These are phyloP conservation scores for Russula sp. DNA, from an alignment of 768 basidiomycete species.

Conservation along the genomic window DNA sequence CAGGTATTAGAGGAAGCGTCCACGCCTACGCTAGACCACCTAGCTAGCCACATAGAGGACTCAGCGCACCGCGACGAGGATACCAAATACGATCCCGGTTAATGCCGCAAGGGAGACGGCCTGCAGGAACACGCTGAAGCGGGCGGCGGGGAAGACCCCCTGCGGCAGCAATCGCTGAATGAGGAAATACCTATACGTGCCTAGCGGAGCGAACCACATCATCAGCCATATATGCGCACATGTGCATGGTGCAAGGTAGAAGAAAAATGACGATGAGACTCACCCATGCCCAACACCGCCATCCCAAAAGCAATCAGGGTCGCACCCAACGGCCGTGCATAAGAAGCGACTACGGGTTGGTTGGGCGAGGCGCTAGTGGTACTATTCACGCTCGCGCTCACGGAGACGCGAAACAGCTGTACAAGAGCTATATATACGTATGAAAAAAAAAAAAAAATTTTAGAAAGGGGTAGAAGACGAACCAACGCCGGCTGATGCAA, in stretches of 20 bases:
- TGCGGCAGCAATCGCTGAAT: constrained; percentile 40
- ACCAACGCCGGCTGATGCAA: constrained; percentile 53
- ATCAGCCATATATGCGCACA: neutral
- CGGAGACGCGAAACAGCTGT: constrained; percentile 45
- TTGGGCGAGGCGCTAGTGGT: constrained; percentile 8
- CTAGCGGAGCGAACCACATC: constrained; percentile 26
- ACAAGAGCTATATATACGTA: constrained; percentile 42
- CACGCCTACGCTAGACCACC: neutral
- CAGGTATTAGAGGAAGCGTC: neutral
- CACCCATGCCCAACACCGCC: constrained; percentile 39
- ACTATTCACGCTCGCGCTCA: constrained; percentile 31
- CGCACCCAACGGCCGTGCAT: constrained; percentile 47
- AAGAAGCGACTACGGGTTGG: constrained; percentile 28
- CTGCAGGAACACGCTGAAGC: constrained; percentile 37
- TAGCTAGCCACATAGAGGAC: neutral
- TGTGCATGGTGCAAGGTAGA: neutral
- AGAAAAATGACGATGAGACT: constrained; percentile 8
- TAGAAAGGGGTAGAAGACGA: neutral
- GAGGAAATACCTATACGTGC: constrained; percentile 41
- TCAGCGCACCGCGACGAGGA: constrained; percentile 36
- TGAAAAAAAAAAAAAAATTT: too few relatives aligned
- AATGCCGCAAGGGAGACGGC: constrained; percentile 36
- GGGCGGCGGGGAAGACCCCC: constrained; percentile 45
- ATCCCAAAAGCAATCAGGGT: constrained; percentile 41
- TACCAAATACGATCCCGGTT: constrained; percentile 40